A percentile compares a stretch with the other conserved stretches of the same genome.
Evolutionary conservation across 495 filamentous ascomycete species (phyloP).

Genomic region (Podospora pseudocomata): DNA sequence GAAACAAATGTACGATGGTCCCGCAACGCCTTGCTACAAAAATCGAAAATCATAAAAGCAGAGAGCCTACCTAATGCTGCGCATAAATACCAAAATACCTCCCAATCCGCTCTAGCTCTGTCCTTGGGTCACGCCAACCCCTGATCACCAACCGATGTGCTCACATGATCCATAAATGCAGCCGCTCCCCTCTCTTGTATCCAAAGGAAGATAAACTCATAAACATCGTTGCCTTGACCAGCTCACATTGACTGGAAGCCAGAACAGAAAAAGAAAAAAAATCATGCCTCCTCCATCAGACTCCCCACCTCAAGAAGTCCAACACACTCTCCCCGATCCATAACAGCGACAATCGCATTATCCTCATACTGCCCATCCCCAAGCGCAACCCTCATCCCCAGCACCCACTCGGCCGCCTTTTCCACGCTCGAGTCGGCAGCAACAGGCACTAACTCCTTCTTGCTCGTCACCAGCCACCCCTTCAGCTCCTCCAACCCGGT

Average conservation of each 20-base stretch:
- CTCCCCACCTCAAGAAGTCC: conserved; percentile 45
- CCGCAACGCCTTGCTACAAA: conserved; percentile 2
- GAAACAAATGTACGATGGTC: conserved; percentile 3
- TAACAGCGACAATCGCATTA: conserved; percentile 43
- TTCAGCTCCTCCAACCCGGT: conserved; percentile 23
- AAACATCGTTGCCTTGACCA: not conserved
- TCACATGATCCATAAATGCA: not conserved
- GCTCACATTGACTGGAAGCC: not conserved
- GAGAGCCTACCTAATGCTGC: not conserved
- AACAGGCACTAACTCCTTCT: conserved; percentile 45
- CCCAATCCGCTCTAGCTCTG: conserved; percentile 3
- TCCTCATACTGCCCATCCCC: conserved; percentile 27
- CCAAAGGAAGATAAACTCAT: not conserved
- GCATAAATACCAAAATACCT: conserved; percentile 10
- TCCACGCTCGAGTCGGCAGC: conserved; percentile 39
- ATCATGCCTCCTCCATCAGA: conserved; percentile 26
- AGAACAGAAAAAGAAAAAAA: not conserved
- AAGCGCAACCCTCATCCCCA: conserved; percentile 24
- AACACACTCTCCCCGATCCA: conserved; percentile 40
- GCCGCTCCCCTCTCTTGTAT: not conserved
- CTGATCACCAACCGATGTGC: not conserved
- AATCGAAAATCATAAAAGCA: conserved; percentile 7
- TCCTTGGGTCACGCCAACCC: not conserved
- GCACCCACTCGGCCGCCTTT: conserved; percentile 42
- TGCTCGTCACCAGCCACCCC: conserved; percentile 35